Conservation (phyloP, 2,329 filamentous ascomycete species). For the Juglanconis oblonga region DNA sequence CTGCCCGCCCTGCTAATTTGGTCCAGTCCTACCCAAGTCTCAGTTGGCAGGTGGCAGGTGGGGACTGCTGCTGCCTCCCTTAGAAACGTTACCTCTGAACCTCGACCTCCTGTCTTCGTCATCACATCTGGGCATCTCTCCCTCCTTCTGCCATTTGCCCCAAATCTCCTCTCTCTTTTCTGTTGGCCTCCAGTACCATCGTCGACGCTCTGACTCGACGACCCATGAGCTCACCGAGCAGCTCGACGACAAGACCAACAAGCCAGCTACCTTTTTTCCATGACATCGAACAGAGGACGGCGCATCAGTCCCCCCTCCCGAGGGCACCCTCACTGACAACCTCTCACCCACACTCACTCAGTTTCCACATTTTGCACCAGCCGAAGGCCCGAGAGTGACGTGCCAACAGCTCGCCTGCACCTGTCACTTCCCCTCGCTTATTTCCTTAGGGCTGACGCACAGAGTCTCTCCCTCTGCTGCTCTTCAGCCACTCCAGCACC, state of each 20-base stretch:
- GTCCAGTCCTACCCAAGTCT: neutral
- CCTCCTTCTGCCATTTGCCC: too few species aligned
- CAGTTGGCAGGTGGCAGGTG: neutral
- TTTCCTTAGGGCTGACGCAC: neutral
- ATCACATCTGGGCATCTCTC: neutral
- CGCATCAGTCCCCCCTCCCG: neutral
- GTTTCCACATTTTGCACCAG: slow-evolving; percentile 5
- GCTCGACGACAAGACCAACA: neutral
- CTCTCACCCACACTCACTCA: neutral
- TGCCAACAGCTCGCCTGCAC: neutral
- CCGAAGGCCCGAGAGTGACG: neutral
- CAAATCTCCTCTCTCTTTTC: too few species aligned
- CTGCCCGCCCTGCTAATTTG: neutral
- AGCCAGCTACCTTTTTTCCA: too few species aligned
- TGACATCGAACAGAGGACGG: too few species aligned
- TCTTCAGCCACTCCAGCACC: neutral
- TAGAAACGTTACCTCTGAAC: neutral
- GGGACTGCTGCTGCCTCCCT: neutral
- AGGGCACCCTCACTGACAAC: neutral
- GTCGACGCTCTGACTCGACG: too few species aligned
- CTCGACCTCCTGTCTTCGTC: neutral
- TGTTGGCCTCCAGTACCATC: too few species aligned
- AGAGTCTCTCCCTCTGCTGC: neutral
- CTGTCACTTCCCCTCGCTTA: slow-evolving; percentile 3
- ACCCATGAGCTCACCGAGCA: neutral